These are phyloP conservation scores for Aspergillus bridgeri DNA, from an alignment of 495 filamentous ascomycete species.

Conservation along the genomic window DNA sequence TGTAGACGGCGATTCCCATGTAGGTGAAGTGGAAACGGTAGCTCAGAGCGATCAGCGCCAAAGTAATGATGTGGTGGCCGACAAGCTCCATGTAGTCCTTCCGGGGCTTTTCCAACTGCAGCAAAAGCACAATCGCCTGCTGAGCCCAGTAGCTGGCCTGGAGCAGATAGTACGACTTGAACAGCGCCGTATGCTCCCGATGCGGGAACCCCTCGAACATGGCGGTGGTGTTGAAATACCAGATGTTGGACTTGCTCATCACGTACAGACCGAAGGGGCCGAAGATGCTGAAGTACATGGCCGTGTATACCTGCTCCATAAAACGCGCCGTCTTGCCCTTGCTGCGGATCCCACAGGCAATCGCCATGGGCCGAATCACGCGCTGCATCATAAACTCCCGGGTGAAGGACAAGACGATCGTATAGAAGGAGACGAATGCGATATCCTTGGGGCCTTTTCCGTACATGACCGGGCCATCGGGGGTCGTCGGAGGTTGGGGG, in stretches of 20 bases:
- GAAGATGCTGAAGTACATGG: conserved; percentile 86
- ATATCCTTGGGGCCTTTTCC: conserved; percentile 86
- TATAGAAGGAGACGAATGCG: conserved; percentile 87
- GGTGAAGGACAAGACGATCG: conserved; percentile 82
- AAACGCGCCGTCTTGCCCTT: conserved; percentile 84
- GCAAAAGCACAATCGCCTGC: conserved; percentile 83
- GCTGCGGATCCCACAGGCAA: conserved; percentile 63
- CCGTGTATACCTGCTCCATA: conserved; percentile 98
- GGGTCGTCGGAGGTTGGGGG: conserved; percentile 55
- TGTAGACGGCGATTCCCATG: conserved; percentile 95
- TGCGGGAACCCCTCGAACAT: conserved; percentile 96
- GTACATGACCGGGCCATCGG: conserved; percentile 65
- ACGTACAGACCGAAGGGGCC: conserved; percentile 88
- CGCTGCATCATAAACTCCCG: conserved; percentile 98
- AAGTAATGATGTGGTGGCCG: conserved; percentile 86
- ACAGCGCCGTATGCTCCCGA: conserved; percentile 72
- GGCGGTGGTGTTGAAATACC: conserved; percentile 91
- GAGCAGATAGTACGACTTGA: conserved; percentile 97
- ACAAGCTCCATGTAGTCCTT: conserved; percentile 98
- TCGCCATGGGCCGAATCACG: conserved; percentile 74
- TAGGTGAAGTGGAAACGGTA: conserved; percentile 99
- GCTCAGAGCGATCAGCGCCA: conserved; percentile 82
- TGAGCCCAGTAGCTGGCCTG: conserved; percentile 96
- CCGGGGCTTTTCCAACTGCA: conserved; percentile 90
- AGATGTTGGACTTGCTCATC: conserved; percentile 87